phyloP scores from a whole-genome alignment of 2,329 filamentous ascomycete species.

The Stachybotrys chlorohalonatus region DNA sequence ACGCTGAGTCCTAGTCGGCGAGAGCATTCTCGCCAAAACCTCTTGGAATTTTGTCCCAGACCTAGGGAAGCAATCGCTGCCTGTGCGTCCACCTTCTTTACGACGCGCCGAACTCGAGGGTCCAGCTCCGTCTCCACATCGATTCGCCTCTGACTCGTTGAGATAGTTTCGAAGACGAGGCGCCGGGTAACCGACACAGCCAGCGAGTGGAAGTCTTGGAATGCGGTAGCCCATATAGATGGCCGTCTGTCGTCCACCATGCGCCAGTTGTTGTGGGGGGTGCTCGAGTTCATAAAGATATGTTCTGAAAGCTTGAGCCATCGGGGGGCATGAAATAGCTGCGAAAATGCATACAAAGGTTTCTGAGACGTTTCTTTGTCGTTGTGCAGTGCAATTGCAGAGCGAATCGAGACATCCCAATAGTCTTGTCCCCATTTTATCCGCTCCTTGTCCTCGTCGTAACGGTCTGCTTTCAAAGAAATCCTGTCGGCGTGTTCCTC shows the following conservation, averaged over 20 bases:
- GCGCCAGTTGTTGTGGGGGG: slow-evolving; percentile 59
- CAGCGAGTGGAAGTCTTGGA: slow-evolving; percentile 68
- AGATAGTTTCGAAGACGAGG: slow-evolving; percentile 60
- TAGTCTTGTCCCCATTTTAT: slow-evolving; percentile 46
- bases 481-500: slow-evolving; percentile 62
- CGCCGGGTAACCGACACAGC: slow-evolving; percentile 59
- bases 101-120: slow-evolving; percentile 18
- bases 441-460: slow-evolving; percentile 52
- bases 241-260: slow-evolving; percentile 52
- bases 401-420: slow-evolving; percentile 53
- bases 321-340: slow-evolving; percentile 46
- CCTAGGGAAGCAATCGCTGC: slow-evolving; percentile 40
- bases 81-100: slow-evolving; percentile 36
- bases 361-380: slow-evolving; percentile 8
- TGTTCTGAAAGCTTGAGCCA: slow-evolving; percentile 57
- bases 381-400: slow-evolving; percentile 21
- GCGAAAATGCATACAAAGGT: slow-evolving; percentile 35
- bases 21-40: slow-evolving; percentile 39
- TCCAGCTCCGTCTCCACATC: slow-evolving; percentile 34
- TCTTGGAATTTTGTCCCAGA: slow-evolving; percentile 23
- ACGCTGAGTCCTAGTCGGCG: slow-evolving; percentile 41
- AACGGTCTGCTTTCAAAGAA: slow-evolving; percentile 51
- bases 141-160: slow-evolving; percentile 61
- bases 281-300: slow-evolving; percentile 66
- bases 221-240: slow-evolving; percentile 62